Evolutionary conservation across 331 rosid genomes (phyloP).

Genomic region (Quercus lobata): DNA sequence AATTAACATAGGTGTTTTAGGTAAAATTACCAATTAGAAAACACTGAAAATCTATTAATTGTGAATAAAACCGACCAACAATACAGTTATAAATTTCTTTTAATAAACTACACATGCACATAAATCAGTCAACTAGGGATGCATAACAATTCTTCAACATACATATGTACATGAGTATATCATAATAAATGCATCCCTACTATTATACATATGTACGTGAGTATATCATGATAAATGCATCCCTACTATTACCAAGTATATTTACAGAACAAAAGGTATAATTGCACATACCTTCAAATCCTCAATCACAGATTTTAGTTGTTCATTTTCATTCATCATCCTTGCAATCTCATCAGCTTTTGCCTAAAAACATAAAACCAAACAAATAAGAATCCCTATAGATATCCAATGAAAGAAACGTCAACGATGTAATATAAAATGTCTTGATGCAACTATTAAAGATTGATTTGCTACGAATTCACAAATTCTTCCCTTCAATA

Average conservation of each 20-base stretch:
- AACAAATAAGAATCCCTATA: background rate
- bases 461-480: too few relatives aligned
- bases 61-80: background rate
- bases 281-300: slow-evolving; percentile 66
- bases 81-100: background rate
- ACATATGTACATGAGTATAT: background rate
- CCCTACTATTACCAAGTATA: background rate
- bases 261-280: background rate
- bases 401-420: background rate
- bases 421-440: background rate
- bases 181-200: too few relatives aligned
- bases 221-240: background rate
- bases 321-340: slow-evolving; percentile 96
- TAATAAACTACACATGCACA: background rate
- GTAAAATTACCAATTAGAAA: background rate
- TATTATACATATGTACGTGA: background rate
- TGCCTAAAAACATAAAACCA: slow-evolving; percentile 47
- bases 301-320: slow-evolving; percentile 61
- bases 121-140: background rate
- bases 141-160: background rate
- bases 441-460: background rate
- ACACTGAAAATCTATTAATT: background rate
- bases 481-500: too few relatives aligned
- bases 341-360: slow-evolving; percentile 98
- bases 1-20: background rate